These are phyloP conservation scores for Euphorbia lathyris DNA, from an alignment of 345 rosid species.

Conservation along the genomic window DNA sequence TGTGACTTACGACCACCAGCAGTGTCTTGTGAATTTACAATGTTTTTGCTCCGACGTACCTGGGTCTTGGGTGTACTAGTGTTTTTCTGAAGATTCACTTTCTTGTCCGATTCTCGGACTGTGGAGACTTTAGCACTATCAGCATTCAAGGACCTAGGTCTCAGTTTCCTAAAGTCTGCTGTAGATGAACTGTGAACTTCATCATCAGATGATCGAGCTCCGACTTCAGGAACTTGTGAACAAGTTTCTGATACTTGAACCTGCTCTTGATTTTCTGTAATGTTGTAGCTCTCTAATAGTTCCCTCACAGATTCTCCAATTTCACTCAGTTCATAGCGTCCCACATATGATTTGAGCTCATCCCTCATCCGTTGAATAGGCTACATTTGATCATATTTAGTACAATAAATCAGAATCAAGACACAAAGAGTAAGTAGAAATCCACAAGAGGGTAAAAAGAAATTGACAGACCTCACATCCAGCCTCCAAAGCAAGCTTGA, in stretches of 20 bases:
- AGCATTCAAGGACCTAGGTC: conserved; percentile 52
- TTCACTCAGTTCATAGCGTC: conserved; percentile 53
- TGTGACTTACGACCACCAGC: conserved; percentile 37
- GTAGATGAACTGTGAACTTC: conserved; percentile 50
- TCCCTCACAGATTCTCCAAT: conserved; percentile 51
- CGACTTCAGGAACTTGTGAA: conserved; percentile 61
- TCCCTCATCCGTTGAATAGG: conserved; percentile 62
- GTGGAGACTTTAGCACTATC: conserved; percentile 37
- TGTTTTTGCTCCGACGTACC: conserved; percentile 34
- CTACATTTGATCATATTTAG: conserved; percentile 30
- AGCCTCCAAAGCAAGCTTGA: conserved; percentile 81
- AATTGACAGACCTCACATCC: conserved; percentile 66
- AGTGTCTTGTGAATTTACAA: conserved; percentile 39
- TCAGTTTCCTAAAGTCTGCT: conserved; percentile 43
- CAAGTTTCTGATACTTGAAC: conserved; percentile 50
- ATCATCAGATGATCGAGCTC: conserved; percentile 55
- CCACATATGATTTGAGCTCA: conserved; percentile 66
- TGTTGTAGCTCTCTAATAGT: conserved; percentile 50
- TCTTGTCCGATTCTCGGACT: conserved; percentile 34
- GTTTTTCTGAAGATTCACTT: conserved; percentile 39
- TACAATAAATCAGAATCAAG: background rate
- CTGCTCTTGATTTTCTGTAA: conserved; percentile 50
- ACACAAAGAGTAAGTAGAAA: too few species aligned
- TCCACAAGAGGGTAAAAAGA: background rate
- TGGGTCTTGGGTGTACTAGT: conserved; percentile 36